These are phyloP conservation scores for Alternaria viburni DNA, from an alignment of 2,329 filamentous ascomycete genomes.

Conservation along the genomic window DNA sequence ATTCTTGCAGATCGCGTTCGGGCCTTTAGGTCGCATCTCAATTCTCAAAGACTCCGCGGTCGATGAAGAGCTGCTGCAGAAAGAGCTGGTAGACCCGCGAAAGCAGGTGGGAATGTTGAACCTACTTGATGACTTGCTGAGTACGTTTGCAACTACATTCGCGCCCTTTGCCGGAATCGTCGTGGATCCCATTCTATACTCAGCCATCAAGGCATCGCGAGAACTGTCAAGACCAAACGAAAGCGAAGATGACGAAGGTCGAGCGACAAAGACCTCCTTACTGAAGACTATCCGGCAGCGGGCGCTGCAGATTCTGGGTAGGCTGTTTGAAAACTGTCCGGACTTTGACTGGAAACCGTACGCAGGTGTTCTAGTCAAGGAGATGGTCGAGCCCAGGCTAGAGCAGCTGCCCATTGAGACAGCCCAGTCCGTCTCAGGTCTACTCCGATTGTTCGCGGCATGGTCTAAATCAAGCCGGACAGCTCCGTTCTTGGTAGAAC, in stretches of 20 bases:
- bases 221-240: constrained; percentile 37
- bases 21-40: constrained; percentile 67
- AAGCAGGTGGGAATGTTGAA: constrained; percentile 92
- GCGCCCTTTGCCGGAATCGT: constrained; percentile 71
- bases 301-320: constrained; percentile 81
- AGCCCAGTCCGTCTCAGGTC: constrained; percentile 84
- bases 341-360: constrained; percentile 76
- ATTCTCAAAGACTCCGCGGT: constrained; percentile 61
- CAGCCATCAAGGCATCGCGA: constrained; percentile 71
- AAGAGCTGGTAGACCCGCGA: constrained; percentile 67
- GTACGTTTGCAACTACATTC: constrained; percentile 79
- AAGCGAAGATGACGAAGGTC: constrained; percentile 31
- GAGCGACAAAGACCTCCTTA: constrained; percentile 58
- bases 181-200: constrained; percentile 80
- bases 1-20: constrained; percentile 84
- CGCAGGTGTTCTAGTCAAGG: constrained; percentile 71
- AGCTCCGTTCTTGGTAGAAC: constrained; percentile 71
- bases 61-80: constrained; percentile 51
- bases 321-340: constrained; percentile 76
- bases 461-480: constrained; percentile 75
- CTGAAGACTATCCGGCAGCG: constrained; percentile 70
- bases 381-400: constrained; percentile 78
- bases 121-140: constrained; percentile 86
- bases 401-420: constrained; percentile 83
- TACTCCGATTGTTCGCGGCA: constrained; percentile 78